A percentile compares a stretch with the other conserved stretches of the same genome.
Conservation (phyloP, 2,329 filamentous ascomycete genomes). For the Colletotrichum lini region DNA sequence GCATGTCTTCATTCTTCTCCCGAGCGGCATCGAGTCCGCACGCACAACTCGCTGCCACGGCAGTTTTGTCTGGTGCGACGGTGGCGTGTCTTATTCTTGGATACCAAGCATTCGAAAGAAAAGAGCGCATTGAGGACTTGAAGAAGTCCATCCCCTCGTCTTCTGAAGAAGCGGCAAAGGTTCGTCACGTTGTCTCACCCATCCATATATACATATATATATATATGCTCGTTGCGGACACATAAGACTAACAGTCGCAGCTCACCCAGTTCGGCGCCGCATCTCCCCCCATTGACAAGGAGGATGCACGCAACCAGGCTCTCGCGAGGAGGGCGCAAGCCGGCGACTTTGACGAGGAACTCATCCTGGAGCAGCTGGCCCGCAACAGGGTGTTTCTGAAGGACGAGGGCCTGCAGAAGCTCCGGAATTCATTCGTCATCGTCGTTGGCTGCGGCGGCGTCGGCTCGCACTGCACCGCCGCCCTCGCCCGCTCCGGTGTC, state of each 20-base stretch:
- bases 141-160: conserved; percentile 72
- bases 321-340: conserved; percentile 73
- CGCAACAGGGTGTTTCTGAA: conserved; percentile 93
- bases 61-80: conserved; percentile 74
- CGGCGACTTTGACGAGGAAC: conserved; percentile 79
- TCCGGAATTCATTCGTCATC: conserved; percentile 87
- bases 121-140: conserved; percentile 68
- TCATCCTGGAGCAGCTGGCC: conserved; percentile 94
- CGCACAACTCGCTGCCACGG: conserved; percentile 79
- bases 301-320: conserved; percentile 72
- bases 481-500: conserved; percentile 90
- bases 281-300: conserved; percentile 65
- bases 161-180: conserved; percentile 51
- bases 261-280: conserved; percentile 74
- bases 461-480: conserved; percentile 89
- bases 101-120: conserved; percentile 71
- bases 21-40: conserved; percentile 62
- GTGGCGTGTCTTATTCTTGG: conserved; percentile 73
- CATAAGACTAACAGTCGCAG: conserved; percentile 55
- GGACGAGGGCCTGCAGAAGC: conserved; percentile 82
- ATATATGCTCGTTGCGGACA: not conserved
- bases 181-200: conserved; percentile 35
- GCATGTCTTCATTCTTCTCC: conserved; percentile 61
- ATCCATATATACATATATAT: too few species aligned
- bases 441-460: conserved; percentile 96